Percentiles rank a stretch among this genome's conserved stretches.
These are phyloP conservation scores for Dipteronia sinensis DNA, from an alignment of 345 rosid genomes.

Conservation along the genomic window DNA sequence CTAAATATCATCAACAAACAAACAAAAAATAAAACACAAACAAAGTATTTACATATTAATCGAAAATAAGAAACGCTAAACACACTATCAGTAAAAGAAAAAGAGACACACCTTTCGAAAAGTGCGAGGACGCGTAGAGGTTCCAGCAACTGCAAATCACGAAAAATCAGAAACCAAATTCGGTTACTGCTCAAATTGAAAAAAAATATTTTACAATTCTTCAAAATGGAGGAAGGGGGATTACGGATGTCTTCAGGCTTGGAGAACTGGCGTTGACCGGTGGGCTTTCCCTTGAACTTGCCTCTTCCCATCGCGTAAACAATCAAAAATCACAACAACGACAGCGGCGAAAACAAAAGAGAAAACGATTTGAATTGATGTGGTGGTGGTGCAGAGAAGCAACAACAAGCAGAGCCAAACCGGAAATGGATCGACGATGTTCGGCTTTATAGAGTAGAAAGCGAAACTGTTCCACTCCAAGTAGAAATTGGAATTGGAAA, in stretches of 20 bases:
- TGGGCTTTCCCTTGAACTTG: slow-evolving; percentile 72
- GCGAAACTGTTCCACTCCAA: not conserved
- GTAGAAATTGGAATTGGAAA: not conserved
- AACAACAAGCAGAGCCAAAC: not conserved
- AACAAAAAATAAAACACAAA: not conserved
- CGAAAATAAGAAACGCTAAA: not conserved
- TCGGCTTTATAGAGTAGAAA: not conserved
- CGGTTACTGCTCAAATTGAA: not conserved
- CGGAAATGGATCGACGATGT: not conserved
- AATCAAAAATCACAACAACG: not conserved
- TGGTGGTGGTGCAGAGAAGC: too few species aligned
- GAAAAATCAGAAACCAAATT: not conserved
- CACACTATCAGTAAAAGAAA: slow-evolving; percentile 4
- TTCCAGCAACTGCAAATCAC: slow-evolving; percentile 51
- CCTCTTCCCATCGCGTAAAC: slow-evolving; percentile 51
- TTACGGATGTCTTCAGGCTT: slow-evolving; percentile 62
- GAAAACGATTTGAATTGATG: not conserved
- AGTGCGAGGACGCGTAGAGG: slow-evolving; percentile 54
- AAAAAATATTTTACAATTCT: not conserved
- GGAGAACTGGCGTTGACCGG: slow-evolving; percentile 63
- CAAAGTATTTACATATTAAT: not conserved
- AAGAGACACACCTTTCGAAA: slow-evolving; percentile 42
- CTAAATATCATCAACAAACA: slow-evolving; percentile 26
- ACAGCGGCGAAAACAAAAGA: too few species aligned
- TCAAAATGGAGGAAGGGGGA: not conserved